phyloP scores from a whole-genome alignment of 2,329 filamentous ascomycete genomes.

The Colletotrichum spaethianum region DNA sequence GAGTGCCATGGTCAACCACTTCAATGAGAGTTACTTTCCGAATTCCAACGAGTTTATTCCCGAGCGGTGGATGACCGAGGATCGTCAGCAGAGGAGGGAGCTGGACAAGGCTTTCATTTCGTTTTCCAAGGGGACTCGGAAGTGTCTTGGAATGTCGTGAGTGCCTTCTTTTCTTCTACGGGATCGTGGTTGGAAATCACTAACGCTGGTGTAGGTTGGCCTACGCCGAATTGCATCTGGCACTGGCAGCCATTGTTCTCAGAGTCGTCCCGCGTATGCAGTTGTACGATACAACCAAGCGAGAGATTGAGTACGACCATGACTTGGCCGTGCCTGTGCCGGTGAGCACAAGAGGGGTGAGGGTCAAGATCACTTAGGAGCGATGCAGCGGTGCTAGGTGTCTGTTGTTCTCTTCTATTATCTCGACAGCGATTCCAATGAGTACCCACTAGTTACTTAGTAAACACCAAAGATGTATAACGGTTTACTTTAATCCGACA shows the following conservation, averaged over 20 bases:
- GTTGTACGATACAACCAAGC: conserved; percentile 47
- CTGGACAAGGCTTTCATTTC: conserved; percentile 37
- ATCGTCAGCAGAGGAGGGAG: conserved; percentile 13
- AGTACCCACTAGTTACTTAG: neutral
- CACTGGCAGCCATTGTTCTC: conserved; percentile 45
- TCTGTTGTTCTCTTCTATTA: neutral
- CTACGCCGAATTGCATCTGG: conserved; percentile 48
- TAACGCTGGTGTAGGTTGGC: conserved; percentile 44
- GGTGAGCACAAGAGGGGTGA: conserved; percentile 40
- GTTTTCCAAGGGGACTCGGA: conserved; percentile 39
- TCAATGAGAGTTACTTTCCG: conserved; percentile 38
- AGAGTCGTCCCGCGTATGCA: conserved; percentile 47
- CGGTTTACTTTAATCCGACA: no score
- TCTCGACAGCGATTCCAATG: neutral
- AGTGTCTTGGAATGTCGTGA: conserved; percentile 43
- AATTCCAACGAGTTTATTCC: conserved; percentile 39
- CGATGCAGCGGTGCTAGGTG: neutral
- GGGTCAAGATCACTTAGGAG: conserved; percentile 13
- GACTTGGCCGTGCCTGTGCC: conserved; percentile 45
- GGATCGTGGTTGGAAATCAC: neutral
- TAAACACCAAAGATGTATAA: no score
- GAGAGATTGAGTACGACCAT: conserved; percentile 47
- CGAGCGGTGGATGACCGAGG: conserved; percentile 44
- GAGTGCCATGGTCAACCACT: conserved; percentile 41
- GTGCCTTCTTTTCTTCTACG: neutral